Conservation (phyloP, 495 filamentous ascomycete species). For the Penicillium nucicola region DNA sequence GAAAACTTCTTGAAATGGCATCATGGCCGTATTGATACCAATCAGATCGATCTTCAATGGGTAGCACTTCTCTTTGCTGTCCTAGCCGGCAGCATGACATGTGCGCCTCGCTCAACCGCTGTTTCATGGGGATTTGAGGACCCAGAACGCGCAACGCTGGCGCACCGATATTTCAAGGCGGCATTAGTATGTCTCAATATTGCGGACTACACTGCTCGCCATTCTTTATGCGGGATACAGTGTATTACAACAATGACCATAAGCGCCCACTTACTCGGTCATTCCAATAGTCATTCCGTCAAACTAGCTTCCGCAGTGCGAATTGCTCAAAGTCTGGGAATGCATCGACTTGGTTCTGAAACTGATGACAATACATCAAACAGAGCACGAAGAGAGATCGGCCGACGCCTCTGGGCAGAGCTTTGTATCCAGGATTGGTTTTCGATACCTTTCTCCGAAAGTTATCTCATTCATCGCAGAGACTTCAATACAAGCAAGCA, state of each 20-base stretch:
- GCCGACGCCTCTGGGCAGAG: constrained; percentile 37
- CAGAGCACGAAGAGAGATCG: constrained; percentile 27
- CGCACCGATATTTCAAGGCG: constrained; percentile 35
- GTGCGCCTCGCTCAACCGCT: constrained; percentile 24
- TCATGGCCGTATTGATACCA: constrained; percentile 17
- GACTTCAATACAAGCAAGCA: constrained; percentile 31
- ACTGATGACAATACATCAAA: neutral
- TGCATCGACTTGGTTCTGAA: constrained; percentile 22
- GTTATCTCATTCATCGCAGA: constrained; percentile 34
- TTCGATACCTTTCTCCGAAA: constrained; percentile 39
- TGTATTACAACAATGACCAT: constrained; percentile 37
- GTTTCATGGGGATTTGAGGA: constrained; percentile 35
- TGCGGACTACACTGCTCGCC: constrained; percentile 34
- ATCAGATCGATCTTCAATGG: constrained; percentile 34
- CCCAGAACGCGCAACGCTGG: constrained; percentile 29
- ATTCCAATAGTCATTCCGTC: constrained; percentile 33
- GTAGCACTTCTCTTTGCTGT: constrained; percentile 38
- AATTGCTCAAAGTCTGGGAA: constrained; percentile 29
- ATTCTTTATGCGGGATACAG: constrained; percentile 32
- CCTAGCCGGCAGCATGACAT: constrained; percentile 34
- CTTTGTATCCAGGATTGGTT: constrained; percentile 46
- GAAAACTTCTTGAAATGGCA: constrained; percentile 26
- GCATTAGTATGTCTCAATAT: constrained; percentile 31
- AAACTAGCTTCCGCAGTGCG: constrained; percentile 29
- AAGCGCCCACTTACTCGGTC: constrained; percentile 42